Conservation (phyloP, 2,329 filamentous ascomycete genomes). For the Phoma herbarum region DNA sequence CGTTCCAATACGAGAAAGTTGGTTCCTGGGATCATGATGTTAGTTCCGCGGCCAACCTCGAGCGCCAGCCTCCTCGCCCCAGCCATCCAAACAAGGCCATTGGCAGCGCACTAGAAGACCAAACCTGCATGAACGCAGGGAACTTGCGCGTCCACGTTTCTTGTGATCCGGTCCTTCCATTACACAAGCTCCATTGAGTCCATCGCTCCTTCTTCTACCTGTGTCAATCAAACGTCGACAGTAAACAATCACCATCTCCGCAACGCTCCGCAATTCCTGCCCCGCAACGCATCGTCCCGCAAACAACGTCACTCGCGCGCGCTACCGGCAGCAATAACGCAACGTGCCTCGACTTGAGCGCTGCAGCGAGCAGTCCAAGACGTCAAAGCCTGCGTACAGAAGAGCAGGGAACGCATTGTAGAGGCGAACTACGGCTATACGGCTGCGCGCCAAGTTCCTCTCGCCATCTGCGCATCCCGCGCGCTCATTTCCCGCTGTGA, state of each 20-base stretch:
- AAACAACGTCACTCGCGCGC: constrained; percentile 20
- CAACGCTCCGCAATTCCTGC: constrained; percentile 16
- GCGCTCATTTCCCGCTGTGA: not conserved
- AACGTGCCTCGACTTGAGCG: constrained; percentile 4
- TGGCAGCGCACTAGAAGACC: constrained; percentile 18
- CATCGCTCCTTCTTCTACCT: constrained; percentile 1
- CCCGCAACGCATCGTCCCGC: constrained; percentile 20
- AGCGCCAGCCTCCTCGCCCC: constrained; percentile 19
- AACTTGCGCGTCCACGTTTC: constrained; percentile 9
- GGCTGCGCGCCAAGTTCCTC: constrained; percentile 15
- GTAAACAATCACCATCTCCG: constrained; percentile 8
- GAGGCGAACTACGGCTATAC: constrained; percentile 10
- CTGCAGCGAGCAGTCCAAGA: not conserved
- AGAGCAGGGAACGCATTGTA: not conserved
- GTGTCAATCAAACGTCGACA: not conserved
- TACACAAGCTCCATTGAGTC: not conserved
- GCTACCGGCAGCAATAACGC: constrained; percentile 4
- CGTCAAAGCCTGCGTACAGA: not conserved
- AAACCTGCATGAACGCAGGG: constrained; percentile 11
- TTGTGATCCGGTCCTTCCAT: not conserved
- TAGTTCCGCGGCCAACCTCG: constrained; percentile 16
- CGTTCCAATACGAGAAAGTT: constrained; percentile 7
- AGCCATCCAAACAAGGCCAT: constrained; percentile 16
- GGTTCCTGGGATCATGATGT: constrained; percentile 5
- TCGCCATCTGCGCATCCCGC: constrained; percentile 12